Conservation (phyloP, 257 asterid genomes). For the Linaria vulgaris region DNA sequence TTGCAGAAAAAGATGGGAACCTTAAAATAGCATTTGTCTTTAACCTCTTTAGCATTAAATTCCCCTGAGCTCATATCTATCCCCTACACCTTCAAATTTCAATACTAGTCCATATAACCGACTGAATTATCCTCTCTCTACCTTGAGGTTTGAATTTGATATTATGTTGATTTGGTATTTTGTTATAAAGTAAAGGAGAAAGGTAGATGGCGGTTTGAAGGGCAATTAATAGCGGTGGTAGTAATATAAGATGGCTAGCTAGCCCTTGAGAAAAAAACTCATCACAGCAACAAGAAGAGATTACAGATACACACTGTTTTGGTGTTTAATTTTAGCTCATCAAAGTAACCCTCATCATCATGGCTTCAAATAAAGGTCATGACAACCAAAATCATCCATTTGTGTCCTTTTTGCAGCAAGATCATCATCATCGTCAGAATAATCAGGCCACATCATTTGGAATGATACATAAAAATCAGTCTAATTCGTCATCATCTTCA, state of each 20-base stretch:
- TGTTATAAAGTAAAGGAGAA: conserved; percentile 9
- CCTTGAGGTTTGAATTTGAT: conserved; percentile 25
- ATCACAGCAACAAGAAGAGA: too few relatives aligned
- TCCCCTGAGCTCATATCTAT: conserved; percentile 34
- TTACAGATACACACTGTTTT: neutral
- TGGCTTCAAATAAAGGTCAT: conserved; percentile 41
- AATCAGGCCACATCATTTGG: conserved; percentile 70
- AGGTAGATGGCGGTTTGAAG: conserved; percentile 15
- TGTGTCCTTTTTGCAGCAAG: conserved; percentile 6
- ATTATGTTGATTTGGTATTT: conserved; percentile 28
- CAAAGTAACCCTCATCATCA: conserved; percentile 6
- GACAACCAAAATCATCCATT: conserved; percentile 1
- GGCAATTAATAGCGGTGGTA: conserved; percentile 1
- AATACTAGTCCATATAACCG: conserved; percentile 38
- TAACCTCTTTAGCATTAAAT: conserved; percentile 48
- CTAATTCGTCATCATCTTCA: conserved; percentile 54
- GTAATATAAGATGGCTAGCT: neutral
- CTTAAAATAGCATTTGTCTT: conserved; percentile 46
- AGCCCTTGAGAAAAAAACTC: neutral
- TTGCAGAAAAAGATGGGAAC: conserved; percentile 44
- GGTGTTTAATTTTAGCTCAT: neutral
- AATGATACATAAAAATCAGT: conserved; percentile 59
- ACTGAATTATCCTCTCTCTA: conserved; percentile 31
- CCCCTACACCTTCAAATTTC: conserved; percentile 23
- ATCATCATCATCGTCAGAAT: conserved; percentile 22